Evolutionary conservation across 164 flowering plant genomes (phyloP), one percentile per base, ranked within the genome.

Genomic region (Vitis labrusca): DNA sequence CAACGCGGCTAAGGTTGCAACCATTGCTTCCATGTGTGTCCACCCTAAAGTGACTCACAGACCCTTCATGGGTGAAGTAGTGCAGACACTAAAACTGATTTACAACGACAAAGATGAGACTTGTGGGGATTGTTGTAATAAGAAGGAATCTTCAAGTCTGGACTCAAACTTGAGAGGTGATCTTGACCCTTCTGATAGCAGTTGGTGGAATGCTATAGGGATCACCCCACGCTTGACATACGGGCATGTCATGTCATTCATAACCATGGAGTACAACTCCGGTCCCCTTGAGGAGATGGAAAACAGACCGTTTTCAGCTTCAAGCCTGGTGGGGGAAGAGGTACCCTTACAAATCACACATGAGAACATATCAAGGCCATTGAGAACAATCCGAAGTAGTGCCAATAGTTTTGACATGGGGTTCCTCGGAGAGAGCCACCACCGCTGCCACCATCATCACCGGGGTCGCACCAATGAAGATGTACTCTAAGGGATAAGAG

Each of bases 51-150:
- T 94, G 57, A 81, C 97, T 23, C 93, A 89, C 62, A 73, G 98
- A 60, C 98, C 98, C 50, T 94, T 92, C 73, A 94, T 94, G 97
- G 98, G 98, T 37, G 98, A 94, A 85, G 98, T 94, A 10, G 98
- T 92, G 71, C 98, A 94, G 74, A 97, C 98, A 3, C 81, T 94
- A 48, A 92, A 94, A 76, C 90, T 94, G 58, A 86, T 94, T 58
- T 94, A 85, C 79, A 92, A 89, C 19, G 97, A 92, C 67, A 67
- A 77, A 1, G 94, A 91, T 47, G 98, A 84, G 70, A 81, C 87
- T 12, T 76, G 89, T 61, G 91, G 74, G 13, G 91, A 89, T 74
- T 82, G 73, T 50, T 80, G 75, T 72, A 91, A 93, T 73, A 89
- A 77, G 67, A 88, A 76, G 75, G 97, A 83, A 50, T 89, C 95